These are phyloP conservation scores for Boletus mariae DNA, from an alignment of 1,284 basidiomycete genomes.

Conservation along the genomic window DNA sequence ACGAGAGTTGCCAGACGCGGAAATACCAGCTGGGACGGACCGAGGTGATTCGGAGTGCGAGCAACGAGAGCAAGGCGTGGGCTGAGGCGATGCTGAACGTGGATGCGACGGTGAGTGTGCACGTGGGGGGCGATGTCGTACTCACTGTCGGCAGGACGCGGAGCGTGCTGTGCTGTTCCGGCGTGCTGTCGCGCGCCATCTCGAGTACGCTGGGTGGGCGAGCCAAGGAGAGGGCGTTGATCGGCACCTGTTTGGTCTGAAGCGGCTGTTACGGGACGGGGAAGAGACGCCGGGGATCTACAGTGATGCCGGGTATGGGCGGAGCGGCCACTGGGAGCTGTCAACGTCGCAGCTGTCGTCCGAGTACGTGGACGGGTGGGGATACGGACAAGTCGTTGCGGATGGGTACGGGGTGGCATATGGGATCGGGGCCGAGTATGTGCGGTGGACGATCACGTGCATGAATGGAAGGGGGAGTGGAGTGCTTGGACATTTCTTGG, in stretches of 20 bases:
- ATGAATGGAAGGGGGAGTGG: conserved; percentile 60
- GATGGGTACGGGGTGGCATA: conserved; percentile 96
- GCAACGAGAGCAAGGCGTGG: conserved; percentile 83
- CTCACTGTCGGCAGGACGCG: conserved; percentile 43
- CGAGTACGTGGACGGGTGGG: conserved; percentile 90
- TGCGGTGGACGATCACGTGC: conserved; percentile 93
- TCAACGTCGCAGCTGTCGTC: conserved; percentile 88
- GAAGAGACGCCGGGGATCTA: conserved; percentile 81
- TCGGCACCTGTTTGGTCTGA: conserved; percentile 91
- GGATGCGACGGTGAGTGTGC: conserved; percentile 44
- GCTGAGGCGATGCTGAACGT: conserved; percentile 83
- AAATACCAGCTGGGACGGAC: conserved; percentile 91
- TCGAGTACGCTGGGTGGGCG: conserved; percentile 87
- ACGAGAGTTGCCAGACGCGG: conserved; percentile 93
- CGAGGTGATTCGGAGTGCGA: conserved; percentile 89
- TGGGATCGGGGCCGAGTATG: conserved; percentile 82
- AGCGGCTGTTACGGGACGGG: conserved; percentile 74
- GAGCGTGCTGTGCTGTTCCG: conserved; percentile 73
- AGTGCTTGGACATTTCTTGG: conserved; percentile 68
- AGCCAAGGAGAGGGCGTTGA: conserved; percentile 95
- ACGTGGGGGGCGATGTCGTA: neutral
- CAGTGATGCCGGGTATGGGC: conserved; percentile 69
- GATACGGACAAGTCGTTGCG: conserved; percentile 92
- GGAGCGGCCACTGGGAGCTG: conserved; percentile 87
- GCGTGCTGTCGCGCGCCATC: conserved; percentile 77